Percentiles rank a stretch among this genome's conserved stretches.
These are phyloP conservation scores for Penicillium atrosanguineum DNA, from an alignment of 495 filamentous ascomycete species.

Conservation along the genomic window DNA sequence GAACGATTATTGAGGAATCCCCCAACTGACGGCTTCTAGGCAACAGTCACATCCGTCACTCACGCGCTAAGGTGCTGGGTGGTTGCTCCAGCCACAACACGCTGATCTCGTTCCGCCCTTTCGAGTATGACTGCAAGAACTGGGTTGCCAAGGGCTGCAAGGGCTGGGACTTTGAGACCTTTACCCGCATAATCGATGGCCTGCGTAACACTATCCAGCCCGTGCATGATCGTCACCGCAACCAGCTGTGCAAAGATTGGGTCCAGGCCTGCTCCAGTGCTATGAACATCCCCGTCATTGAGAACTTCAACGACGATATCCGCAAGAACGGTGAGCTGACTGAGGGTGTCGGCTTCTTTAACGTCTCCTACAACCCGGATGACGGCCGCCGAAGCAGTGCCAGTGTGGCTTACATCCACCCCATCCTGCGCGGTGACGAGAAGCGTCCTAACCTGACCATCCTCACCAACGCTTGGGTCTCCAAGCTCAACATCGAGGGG, in stretches of 20 bases:
- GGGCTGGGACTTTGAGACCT: constrained; percentile 76
- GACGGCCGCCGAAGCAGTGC: constrained; percentile 75
- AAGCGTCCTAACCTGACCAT: constrained; percentile 75
- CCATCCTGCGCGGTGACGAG: constrained; percentile 73
- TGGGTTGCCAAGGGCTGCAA: constrained; percentile 72
- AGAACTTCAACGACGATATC: constrained; percentile 81
- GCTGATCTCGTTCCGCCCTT: constrained; percentile 79
- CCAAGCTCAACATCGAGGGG: constrained; percentile 63
- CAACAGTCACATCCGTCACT: constrained; percentile 81
- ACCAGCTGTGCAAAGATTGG: constrained; percentile 84
- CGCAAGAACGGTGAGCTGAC: constrained; percentile 62
- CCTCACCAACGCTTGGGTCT: constrained; percentile 77
- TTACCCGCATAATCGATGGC: constrained; percentile 71
- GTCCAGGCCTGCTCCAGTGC: constrained; percentile 68
- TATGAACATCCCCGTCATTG: constrained; percentile 70
- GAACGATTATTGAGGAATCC: not conserved
- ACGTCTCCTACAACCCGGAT: constrained; percentile 78
- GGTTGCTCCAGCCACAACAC: constrained; percentile 88
- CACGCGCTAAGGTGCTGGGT: constrained; percentile 79
- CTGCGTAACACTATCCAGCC: constrained; percentile 78
- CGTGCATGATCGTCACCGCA: constrained; percentile 71
- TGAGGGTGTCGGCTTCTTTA: constrained; percentile 79
- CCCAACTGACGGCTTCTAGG: constrained; percentile 36
- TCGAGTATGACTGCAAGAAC: constrained; percentile 71
- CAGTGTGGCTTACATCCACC: constrained; percentile 83